These are phyloP conservation scores for Corrigiola litoralis DNA, from an alignment of 179 eudicot genomes.

Conservation along the genomic window DNA sequence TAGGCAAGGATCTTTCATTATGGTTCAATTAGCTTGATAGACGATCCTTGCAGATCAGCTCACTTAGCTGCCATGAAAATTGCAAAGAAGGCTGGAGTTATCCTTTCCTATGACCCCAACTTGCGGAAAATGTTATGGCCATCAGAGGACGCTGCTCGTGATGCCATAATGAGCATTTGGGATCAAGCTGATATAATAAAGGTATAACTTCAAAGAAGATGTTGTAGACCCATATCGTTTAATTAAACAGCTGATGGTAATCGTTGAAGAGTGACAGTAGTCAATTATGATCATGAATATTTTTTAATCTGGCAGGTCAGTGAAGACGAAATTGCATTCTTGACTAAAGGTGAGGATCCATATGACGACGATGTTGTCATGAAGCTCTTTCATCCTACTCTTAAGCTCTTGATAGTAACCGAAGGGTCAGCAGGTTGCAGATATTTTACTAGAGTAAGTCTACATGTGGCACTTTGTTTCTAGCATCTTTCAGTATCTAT, in stretches of 20 bases:
- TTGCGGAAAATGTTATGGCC: constrained; percentile 71
- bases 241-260: no score
- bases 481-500: not conserved
- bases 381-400: constrained; percentile 65
- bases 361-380: constrained; percentile 58
- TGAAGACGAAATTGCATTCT: constrained; percentile 74
- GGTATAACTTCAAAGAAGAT: constrained; percentile 18
- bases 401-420: constrained; percentile 63
- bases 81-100: constrained; percentile 52
- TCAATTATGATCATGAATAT: not conserved
- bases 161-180: constrained; percentile 68
- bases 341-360: constrained; percentile 66
- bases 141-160: constrained; percentile 61
- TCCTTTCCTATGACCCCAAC: constrained; percentile 69
- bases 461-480: not conserved
- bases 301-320: constrained; percentile 45
- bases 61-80: constrained; percentile 63
- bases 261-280: no score
- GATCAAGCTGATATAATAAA: constrained; percentile 65
- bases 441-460: constrained; percentile 59
- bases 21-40: constrained; percentile 69
- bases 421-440: constrained; percentile 82
- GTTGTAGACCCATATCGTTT: no score
- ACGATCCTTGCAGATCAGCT: constrained; percentile 66
- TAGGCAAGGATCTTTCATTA: constrained; percentile 67